Base-by-base conservation (phyloP, 2,329 filamentous ascomycete species). In the Colletotrichum lindemuthianum region DNA sequence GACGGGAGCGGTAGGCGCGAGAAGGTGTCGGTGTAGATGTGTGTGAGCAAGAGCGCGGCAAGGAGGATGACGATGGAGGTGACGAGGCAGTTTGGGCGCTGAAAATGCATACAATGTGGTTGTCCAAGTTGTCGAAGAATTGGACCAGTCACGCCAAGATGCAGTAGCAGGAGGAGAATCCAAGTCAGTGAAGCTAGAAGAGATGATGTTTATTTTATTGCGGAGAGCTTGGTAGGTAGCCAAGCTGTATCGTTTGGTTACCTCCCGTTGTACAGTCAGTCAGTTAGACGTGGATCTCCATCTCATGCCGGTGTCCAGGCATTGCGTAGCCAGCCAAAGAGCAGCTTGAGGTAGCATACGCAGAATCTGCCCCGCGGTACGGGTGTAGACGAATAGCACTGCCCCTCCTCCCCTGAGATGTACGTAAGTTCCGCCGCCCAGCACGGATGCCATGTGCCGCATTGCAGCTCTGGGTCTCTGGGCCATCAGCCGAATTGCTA, bases 31-130 rank as follows among this genome's bases (percentile, higher is more conserved):
- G 65, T 70, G 63, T 67, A 72, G 13, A 63, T 60, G 41, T 67
- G 63, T 24, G 66, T 56, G 40, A 70, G 48, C 44, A 71, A 52
- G 45, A 72, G 24, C 36, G 68, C 60, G 15, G 67, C 33, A n/a
- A 72, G 37, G 9, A 74, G 59, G 37, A 68, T 63, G 43, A 57
- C 60, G 39, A 65, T 66, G 8, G 71, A 69, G n/a, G 71, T 40
- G 44, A 70, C 4, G 44, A 67, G 9, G 52, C 48, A 51, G 13
- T 36, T 39, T 13, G 59, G 43, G 37, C 64, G 63, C 33, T 57
- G 50, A 13, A 64, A 52, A 64, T 66, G 59, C 66, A 68, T 68
- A 54, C 47, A 55, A 40, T 8, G 24, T 51, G 10, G n/a, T 37
- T 50, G 8, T 53, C 9, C n/a, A 49, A n/a, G 48, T 32, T 4